These are phyloP conservation scores for Pseudonitzschia pungens DNA, from an alignment of 108 stramenopile species.

Conservation along the genomic window DNA sequence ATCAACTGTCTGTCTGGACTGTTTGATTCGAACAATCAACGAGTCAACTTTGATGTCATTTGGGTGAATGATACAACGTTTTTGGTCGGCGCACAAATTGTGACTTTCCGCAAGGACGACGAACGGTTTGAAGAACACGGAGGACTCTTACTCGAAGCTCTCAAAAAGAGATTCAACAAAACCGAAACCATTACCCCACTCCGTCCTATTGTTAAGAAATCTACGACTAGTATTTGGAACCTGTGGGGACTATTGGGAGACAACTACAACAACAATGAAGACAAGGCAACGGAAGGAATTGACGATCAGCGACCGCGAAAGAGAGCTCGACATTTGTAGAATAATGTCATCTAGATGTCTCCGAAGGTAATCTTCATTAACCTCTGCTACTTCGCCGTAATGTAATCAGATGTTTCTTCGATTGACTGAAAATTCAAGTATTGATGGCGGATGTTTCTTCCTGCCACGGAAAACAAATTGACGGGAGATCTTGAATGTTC, in stretches of 20 bases:
- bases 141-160: constrained; percentile 19
- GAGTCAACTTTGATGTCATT: constrained; percentile 71
- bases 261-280: not conserved
- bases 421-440: too few species aligned
- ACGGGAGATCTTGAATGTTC: too few species aligned
- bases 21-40: constrained; percentile 39
- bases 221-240: constrained; percentile 24
- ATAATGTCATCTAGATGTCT: not conserved
- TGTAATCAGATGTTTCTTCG: too few species aligned
- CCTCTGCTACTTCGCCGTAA: too few species aligned
- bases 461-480: too few species aligned
- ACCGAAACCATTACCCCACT: constrained; percentile 18
- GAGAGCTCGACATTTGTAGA: not conserved
- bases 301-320: constrained; percentile 5
- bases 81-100: constrained; percentile 50
- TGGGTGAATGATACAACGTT: constrained; percentile 79
- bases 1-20: constrained; percentile 44
- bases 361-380: too few species aligned
- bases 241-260: constrained; percentile 31
- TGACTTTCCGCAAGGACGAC: constrained; percentile 10
- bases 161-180: constrained; percentile 17
- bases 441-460: too few species aligned
- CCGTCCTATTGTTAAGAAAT: not conserved
- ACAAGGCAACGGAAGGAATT: not conserved
- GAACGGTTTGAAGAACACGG: constrained; percentile 37